phyloP scores from a whole-genome alignment of 129 eudicot genomes.

The Smallanthus sonchifolius region DNA sequence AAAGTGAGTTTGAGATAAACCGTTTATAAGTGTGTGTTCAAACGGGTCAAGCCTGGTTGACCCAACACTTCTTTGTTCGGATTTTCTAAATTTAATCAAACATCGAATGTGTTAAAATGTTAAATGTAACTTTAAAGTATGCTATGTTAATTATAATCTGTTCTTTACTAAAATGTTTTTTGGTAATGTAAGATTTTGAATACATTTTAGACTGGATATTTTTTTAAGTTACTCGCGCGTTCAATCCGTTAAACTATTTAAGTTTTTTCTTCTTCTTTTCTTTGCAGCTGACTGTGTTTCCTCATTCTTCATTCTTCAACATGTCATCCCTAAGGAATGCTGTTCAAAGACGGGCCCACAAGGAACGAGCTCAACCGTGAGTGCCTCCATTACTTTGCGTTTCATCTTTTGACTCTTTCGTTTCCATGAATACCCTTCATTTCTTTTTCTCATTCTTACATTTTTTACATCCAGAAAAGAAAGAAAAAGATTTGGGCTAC shows the following conservation, averaged over 20 bases:
- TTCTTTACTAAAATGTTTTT: background rate
- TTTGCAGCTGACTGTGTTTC: slow-evolving; percentile 7
- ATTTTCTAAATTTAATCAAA: background rate
- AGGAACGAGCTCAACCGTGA: slow-evolving; percentile 92
- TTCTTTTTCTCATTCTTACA: background rate
- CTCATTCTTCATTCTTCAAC: slow-evolving; percentile 5
- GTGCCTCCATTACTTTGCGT: slow-evolving; percentile 17
- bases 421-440: background rate
- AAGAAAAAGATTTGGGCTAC: slow-evolving; percentile 69
- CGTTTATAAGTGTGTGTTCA: background rate
- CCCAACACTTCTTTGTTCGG: background rate
- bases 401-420: background rate
- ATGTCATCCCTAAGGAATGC: slow-evolving; percentile 90
- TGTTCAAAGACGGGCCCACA: slow-evolving; percentile 68
- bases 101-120: background rate
- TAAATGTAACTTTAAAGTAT: background rate
- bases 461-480: slow-evolving; percentile 32
- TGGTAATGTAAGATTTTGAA: background rate
- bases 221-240: background rate
- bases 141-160: background rate
- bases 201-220: background rate
- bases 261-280: background rate
- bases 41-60: background rate
- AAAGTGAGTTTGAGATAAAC: background rate
- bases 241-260: background rate